A percentile compares a stretch with the other conserved stretches of the same genome.
These are phyloP conservation scores for Sicyos baderoa DNA, from an alignment of 306 rosid species.

Conservation along the genomic window DNA sequence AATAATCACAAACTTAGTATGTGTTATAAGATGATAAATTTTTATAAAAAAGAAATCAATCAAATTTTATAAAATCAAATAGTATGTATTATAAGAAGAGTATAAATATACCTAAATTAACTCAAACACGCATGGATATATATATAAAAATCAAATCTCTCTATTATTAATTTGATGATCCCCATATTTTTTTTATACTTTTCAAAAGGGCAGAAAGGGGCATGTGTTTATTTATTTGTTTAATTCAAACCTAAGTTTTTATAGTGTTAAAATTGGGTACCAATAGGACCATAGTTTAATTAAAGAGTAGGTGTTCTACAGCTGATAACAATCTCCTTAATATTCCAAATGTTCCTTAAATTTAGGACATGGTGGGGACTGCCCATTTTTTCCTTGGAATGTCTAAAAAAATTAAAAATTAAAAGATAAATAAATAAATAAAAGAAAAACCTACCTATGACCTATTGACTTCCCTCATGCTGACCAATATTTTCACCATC, in stretches of 20 bases:
- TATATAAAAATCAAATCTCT: background rate
- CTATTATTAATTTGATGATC: background rate
- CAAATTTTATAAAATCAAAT: no score
- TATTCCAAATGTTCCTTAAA: slow-evolving; percentile 17
- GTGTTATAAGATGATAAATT: no score
- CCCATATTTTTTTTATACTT: background rate
- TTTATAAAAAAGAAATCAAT: no score
- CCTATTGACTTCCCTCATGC: background rate
- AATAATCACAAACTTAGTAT: no score
- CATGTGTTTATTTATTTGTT: no score
- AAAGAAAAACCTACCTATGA: background rate
- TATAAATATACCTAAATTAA: no score
- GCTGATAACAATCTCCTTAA: slow-evolving; percentile 8
- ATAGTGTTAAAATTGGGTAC: background rate
- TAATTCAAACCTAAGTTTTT: background rate
- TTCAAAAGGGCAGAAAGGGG: background rate
- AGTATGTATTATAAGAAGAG: no score
- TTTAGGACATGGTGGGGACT: slow-evolving; percentile 20
- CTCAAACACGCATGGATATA: no score
- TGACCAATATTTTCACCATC: background rate
- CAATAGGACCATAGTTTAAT: slow-evolving; percentile 3
- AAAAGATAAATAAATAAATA: no score
- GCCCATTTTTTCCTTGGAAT: background rate
- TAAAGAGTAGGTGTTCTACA: background rate
- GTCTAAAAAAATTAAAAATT: background rate